A percentile compares a stretch with the other conserved stretches of the same genome.
Conservation (phyloP, 257 asterid species). For the Ligustrum vulgare region DNA sequence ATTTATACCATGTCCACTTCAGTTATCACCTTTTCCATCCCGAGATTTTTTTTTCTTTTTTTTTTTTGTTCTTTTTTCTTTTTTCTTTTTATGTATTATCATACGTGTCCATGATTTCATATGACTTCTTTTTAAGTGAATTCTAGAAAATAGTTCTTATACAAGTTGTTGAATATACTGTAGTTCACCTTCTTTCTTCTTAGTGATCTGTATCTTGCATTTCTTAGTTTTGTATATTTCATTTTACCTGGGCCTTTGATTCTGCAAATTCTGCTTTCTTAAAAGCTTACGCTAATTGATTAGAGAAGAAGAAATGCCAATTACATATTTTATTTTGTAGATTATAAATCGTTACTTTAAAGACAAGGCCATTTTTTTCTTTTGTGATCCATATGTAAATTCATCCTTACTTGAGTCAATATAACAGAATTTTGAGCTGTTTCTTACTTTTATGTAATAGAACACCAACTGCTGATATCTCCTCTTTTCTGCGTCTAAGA, state of each 20-base stretch:
- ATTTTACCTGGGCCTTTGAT: background rate
- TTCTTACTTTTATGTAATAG: background rate
- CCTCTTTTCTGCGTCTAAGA: slow-evolving; percentile 1
- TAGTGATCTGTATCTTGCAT: background rate
- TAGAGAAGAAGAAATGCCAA: background rate
- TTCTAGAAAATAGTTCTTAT: background rate
- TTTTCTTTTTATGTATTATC: background rate
- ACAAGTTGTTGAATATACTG: slow-evolving; percentile 9
- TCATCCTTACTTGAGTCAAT: slow-evolving; percentile 7
- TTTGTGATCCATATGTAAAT: background rate
- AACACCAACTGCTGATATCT: background rate
- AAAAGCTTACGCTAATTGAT: background rate
- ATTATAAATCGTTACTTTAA: background rate
- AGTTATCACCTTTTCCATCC: background rate
- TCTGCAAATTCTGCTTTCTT: background rate
- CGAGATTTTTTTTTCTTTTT: background rate
- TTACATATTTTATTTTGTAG: background rate
- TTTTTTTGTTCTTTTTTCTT: too few relatives aligned
- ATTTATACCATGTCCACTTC: slow-evolving; percentile 9
- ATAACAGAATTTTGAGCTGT: background rate
- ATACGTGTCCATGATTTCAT: slow-evolving; percentile 4
- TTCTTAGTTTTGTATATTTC: slow-evolving; percentile 1
- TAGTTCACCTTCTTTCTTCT: slow-evolving; percentile 11
- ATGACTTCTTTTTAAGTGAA: background rate
- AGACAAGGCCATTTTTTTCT: background rate